Evolutionary conservation across 371 early-diverging fungal genomes (phyloP).

Genomic region (Mucor piriformis): DNA sequence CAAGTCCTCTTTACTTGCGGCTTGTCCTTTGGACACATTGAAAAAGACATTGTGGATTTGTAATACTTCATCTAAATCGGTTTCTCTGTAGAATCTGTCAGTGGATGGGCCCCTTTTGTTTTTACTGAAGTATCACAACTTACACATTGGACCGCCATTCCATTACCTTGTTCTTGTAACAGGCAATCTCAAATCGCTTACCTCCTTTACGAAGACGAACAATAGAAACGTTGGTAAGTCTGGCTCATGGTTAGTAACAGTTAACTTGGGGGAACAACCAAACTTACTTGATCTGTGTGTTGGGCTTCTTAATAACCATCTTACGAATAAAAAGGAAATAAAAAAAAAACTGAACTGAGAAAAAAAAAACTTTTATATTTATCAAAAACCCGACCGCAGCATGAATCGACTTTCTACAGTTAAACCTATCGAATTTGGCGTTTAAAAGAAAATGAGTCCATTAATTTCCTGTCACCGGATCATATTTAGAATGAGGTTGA

Average conservation of each 20-base stretch:
- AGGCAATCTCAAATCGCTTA: conserved; percentile 96
- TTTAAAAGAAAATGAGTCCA: too few species aligned
- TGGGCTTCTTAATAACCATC: conserved; percentile 57
- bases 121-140: conserved; percentile 24
- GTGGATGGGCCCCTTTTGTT: not conserved
- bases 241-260: conserved; percentile 19
- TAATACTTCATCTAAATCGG: conserved; percentile 94
- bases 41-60: conserved; percentile 92
- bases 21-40: conserved; percentile 97
- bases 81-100: conserved; percentile 67
- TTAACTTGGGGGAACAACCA: not conserved
- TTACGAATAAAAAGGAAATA: not conserved
- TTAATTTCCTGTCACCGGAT: too few species aligned
- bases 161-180: conserved; percentile 98
- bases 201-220: conserved; percentile 97
- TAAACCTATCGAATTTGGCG: too few species aligned
- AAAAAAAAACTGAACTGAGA: too few species aligned
- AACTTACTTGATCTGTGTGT: conserved; percentile 58
- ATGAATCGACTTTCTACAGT: not conserved
- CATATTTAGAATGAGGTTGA: too few species aligned
- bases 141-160: conserved; percentile 95
- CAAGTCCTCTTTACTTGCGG: conserved; percentile 89
- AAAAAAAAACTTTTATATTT: not conserved
- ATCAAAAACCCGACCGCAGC: not conserved
- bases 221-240: conserved; percentile 93